phyloP scores from a whole-genome alignment of 2,329 filamentous ascomycete species.

The Arthrinium phaeospermum region DNA sequence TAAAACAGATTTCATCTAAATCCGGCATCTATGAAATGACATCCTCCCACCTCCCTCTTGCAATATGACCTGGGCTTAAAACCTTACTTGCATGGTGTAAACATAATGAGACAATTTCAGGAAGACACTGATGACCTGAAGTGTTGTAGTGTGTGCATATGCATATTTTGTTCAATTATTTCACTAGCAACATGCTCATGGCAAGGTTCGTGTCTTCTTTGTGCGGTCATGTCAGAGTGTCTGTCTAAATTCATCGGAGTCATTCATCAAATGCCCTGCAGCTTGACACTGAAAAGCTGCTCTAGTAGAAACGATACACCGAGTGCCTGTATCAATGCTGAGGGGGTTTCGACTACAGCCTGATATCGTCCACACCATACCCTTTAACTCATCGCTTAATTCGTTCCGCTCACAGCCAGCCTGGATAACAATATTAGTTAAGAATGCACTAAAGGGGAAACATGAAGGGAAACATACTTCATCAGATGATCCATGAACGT shows the following conservation, averaged over 20 bases:
- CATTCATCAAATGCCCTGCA: background rate
- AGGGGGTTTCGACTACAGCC: background rate
- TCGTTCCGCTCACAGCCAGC: slow-evolving; percentile 68
- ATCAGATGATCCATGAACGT: slow-evolving; percentile 99
- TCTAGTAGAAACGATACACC: background rate
- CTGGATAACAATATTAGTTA: slow-evolving; percentile 32
- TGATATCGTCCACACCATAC: background rate
- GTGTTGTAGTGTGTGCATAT: background rate
- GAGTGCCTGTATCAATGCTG: background rate
- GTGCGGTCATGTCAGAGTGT: background rate
- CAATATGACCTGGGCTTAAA: background rate
- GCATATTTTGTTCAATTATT: background rate
- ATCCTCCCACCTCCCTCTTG: too few relatives aligned
- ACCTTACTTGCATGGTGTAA: background rate
- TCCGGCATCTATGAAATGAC: too few relatives aligned
- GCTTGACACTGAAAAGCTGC: background rate
- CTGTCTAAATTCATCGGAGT: background rate
- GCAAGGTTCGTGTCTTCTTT: background rate
- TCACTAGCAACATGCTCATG: background rate
- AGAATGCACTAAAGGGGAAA: too few relatives aligned
- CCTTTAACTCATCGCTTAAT: slow-evolving; percentile 44
- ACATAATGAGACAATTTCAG: background rate
- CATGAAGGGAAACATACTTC: slow-evolving; percentile 70
- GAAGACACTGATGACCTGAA: too few relatives aligned
- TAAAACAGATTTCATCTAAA: too few relatives aligned